Percentiles rank a stretch among this genome's conserved stretches.
phyloP scores from a whole-genome alignment of 2,329 filamentous ascomycete species.

The Microascus cirrosus region DNA sequence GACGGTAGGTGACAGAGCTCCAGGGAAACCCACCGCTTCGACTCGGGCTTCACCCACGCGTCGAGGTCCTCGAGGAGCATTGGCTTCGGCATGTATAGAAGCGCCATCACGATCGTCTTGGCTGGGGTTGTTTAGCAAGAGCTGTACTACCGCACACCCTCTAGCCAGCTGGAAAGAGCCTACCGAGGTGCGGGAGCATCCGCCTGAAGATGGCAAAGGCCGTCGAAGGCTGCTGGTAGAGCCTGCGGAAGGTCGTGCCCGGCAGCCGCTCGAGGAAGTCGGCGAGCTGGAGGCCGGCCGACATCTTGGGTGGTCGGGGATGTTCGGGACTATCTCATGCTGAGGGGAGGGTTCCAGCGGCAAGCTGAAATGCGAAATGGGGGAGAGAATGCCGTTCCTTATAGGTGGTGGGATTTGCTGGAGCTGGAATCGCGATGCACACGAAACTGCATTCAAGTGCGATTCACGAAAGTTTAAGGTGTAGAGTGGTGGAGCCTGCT shows the following conservation, averaged over 20 bases:
- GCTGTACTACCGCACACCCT: neutral
- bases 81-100: constrained; percentile 80
- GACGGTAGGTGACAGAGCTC: neutral
- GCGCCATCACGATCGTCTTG: constrained; percentile 90
- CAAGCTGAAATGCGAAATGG: neutral
- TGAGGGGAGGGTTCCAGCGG: neutral
- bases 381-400: neutral
- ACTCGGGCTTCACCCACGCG: constrained; percentile 64
- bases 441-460: too few relatives aligned
- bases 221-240: constrained; percentile 94
- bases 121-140: constrained; percentile 36
- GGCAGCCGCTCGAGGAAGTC: constrained; percentile 91
- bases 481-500: too few relatives aligned
- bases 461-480: too few relatives aligned
- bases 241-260: constrained; percentile 76
- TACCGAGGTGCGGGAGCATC: constrained; percentile 88
- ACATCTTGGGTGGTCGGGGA: constrained; percentile 23
- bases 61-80: constrained; percentile 74
- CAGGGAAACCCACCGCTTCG: constrained; percentile 23
- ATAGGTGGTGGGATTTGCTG: neutral
- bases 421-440: too few relatives aligned
- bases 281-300: constrained; percentile 49
- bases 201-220: constrained; percentile 91
- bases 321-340: neutral
- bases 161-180: constrained; percentile 10